Evolutionary conservation across 345 rosid genomes (phyloP).

Genomic region (Cardiospermum halicacabum): DNA sequence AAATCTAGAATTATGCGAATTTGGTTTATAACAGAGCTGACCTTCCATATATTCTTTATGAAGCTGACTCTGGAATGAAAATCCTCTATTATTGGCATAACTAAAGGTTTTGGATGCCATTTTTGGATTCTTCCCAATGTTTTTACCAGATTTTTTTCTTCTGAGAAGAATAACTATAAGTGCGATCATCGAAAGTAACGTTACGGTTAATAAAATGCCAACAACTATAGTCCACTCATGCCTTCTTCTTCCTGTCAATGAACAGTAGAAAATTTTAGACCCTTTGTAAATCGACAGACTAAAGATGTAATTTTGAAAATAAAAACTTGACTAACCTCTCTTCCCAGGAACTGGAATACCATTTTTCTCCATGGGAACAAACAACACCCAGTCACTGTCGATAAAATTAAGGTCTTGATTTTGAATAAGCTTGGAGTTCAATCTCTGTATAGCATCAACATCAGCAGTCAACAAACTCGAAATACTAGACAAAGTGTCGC

Average conservation of each 20-base stretch:
- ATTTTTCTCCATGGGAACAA: conserved; percentile 34
- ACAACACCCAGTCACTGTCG: conserved; percentile 37
- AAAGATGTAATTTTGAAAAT: background rate
- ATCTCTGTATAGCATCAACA: conserved; percentile 17
- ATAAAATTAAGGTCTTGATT: conserved; percentile 21
- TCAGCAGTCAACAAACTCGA: conserved; percentile 31
- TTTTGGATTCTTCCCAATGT: conserved; percentile 20
- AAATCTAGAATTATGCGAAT: background rate
- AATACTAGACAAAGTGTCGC: conserved; percentile 36
- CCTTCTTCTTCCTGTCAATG: conserved; percentile 21
- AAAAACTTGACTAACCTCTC: conserved; percentile 22
- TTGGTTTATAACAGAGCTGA: conserved; percentile 20
- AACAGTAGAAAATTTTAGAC: too few species aligned
- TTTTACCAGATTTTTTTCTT: conserved; percentile 19
- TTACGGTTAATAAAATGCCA: conserved; percentile 26
- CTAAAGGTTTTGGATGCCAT: conserved; percentile 32
- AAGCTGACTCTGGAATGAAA: conserved; percentile 26
- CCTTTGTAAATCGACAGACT: too few species aligned
- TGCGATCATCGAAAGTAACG: conserved; percentile 20
- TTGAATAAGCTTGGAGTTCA: conserved; percentile 28
- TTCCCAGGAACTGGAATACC: conserved; percentile 17
- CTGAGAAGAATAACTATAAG: conserved; percentile 22
- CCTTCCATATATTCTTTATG: conserved; percentile 39
- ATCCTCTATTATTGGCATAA: conserved; percentile 13
- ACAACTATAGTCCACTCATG: conserved; percentile 30